Evolutionary conservation across 2,329 filamentous ascomycete genomes (phyloP), one percentile per base, ranked within the genome.

Genomic region (Hymenoscyphus occultus): DNA sequence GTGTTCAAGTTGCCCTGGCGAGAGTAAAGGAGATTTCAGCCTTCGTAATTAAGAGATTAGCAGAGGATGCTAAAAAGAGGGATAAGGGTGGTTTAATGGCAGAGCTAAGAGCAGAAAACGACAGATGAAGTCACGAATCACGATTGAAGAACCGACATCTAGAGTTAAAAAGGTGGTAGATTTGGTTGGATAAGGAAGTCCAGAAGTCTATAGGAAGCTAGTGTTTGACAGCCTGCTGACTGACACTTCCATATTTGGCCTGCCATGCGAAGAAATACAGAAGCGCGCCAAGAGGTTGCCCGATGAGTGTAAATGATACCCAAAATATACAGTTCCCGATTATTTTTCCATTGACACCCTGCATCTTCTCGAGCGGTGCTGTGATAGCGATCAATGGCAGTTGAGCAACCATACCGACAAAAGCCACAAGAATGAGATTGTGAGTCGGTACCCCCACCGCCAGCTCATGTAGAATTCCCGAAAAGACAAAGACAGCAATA

Each of bases 251-350:
- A 76, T 97, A 97, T 80, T 98, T 98, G 63, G 92, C 92, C 79
- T 98, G 94, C 94, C 95, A 99, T 1, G 93, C 93, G 76, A 98
- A 98, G 77, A 97, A 99, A 77, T 99, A 99, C 76, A 96, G 83
- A 66, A 99, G 80, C 0, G 92, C 93, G 1, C 92, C 95, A 71
- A 98, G 85, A 0, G 95, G 95, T 80, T 99, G 95, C 3, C 95
- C 95, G 13, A 99, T 90, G 2, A 98, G 86, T 69, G 94, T 97
- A 75, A 99, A 99, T 13, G 91, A 94, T 22, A 97, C 83, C 95
- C 95, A 98, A 77, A 99, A 99, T 65, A 96, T 93, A 74, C 89
- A 88, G 77, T 99, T 99, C 1, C 95, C 95, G 35, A 96, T 82
- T 9, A 96, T 83, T 71, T 89, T 91, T 5, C 92, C 91, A 61